phyloP scores from a whole-genome alignment of 1,284 basidiomycete genomes.

The Malassezia yamatoensis region DNA sequence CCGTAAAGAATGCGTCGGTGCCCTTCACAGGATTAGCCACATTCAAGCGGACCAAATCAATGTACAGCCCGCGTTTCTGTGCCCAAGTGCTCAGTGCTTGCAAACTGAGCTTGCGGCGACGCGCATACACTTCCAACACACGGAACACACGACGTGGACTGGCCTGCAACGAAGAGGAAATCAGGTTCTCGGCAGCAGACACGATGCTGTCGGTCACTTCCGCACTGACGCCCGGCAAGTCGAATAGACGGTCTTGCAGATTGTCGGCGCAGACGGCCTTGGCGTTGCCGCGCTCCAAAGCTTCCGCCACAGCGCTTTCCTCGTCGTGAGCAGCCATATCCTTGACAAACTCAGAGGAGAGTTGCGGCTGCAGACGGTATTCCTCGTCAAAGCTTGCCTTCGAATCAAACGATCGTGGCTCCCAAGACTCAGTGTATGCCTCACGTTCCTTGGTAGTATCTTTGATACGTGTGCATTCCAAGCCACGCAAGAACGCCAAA shows the following conservation, averaged over 20 bases:
- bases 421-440: slow-evolving; percentile 16
- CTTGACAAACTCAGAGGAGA: background rate
- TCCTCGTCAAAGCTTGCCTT: background rate
- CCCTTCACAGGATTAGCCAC: slow-evolving; percentile 6
- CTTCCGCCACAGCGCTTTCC: slow-evolving; percentile 2
- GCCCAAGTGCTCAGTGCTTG: slow-evolving; percentile 13
- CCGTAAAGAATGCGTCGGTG: slow-evolving; percentile 11
- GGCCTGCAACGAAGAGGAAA: slow-evolving; percentile 6
- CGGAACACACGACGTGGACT: slow-evolving; percentile 17
- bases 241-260: slow-evolving; percentile 13
- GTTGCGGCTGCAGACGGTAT: slow-evolving; percentile 4
- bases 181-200: slow-evolving; percentile 4
- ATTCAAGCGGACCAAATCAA: slow-evolving; percentile 18
- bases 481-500: slow-evolving; percentile 16
- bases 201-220: slow-evolving; percentile 8
- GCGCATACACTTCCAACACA: slow-evolving; percentile 15
- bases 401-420: slow-evolving; percentile 15
- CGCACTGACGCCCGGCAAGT: slow-evolving; percentile 6
- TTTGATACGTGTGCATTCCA: slow-evolving; percentile 21
- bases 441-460: slow-evolving; percentile 15
- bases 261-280: background rate
- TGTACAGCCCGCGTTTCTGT: slow-evolving; percentile 12
- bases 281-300: slow-evolving; percentile 1
- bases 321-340: slow-evolving; percentile 9
- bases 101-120: slow-evolving; percentile 16